Conservation (phyloP, 305 asterid species). For the Striga hermonthica region DNA sequence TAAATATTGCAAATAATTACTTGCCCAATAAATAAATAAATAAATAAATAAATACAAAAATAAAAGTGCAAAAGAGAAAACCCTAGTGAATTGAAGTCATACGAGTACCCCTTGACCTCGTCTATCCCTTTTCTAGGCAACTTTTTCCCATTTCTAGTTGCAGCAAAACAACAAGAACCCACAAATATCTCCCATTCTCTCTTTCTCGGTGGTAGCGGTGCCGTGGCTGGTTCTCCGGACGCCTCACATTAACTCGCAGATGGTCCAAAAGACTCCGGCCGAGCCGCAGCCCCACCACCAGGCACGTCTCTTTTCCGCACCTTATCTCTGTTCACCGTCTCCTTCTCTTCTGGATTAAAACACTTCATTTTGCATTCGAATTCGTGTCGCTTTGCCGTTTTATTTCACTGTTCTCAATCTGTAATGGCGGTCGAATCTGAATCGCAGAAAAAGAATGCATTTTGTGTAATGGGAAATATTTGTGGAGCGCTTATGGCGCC, state of each 20-base stretch:
- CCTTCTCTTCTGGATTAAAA: neutral
- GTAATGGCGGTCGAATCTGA: constrained; percentile 41
- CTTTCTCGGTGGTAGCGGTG: constrained; percentile 7
- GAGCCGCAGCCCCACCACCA: constrained; percentile 35
- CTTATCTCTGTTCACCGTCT: constrained; percentile 19
- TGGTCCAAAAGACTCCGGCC: constrained; percentile 48
- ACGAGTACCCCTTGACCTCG: neutral
- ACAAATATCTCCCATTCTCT: constrained; percentile 30
- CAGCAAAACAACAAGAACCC: constrained; percentile 36
- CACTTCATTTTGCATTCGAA: too few relatives aligned
- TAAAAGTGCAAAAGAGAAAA: constrained; percentile 13
- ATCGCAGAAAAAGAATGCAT: constrained; percentile 56
- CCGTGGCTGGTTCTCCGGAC: constrained; percentile 29
- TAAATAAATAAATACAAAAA: neutral
- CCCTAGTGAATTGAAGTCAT: constrained; percentile 26
- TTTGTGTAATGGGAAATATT: constrained; percentile 47
- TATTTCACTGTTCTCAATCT: neutral
- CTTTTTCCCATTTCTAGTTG: constrained; percentile 15
- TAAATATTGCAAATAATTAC: too few relatives aligned
- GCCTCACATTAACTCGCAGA: constrained; percentile 24
- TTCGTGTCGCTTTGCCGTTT: neutral
- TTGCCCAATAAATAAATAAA: neutral
- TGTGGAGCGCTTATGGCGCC: constrained; percentile 53
- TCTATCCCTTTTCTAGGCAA: neutral
- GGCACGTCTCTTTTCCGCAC: constrained; percentile 37